These are phyloP conservation scores for Plantago coronopus DNA, from an alignment of 305 asterid species.

Conservation along the genomic window DNA sequence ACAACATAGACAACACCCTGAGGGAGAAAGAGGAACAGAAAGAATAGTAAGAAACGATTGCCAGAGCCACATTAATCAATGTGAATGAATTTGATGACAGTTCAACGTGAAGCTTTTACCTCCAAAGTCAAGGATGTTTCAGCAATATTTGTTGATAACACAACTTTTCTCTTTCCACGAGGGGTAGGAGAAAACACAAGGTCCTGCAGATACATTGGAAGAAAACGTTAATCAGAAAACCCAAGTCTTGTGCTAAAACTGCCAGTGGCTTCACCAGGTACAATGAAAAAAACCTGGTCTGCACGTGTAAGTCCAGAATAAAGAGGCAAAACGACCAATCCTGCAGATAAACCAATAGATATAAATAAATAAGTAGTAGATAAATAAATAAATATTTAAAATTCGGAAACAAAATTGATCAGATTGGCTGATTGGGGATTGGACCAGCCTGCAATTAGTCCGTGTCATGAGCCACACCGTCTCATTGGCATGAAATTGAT, in stretches of 20 bases:
- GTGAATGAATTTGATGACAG: conserved; percentile 8
- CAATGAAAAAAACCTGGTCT: conserved; percentile 57
- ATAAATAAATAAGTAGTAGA: conserved; percentile 9
- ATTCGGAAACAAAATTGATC: conserved; percentile 11
- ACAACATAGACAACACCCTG: conserved; percentile 94
- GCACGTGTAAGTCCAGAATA: conserved; percentile 90
- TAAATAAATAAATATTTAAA: conserved; percentile 1
- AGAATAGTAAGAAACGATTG: conserved; percentile 20
- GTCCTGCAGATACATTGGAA: conserved; percentile 44
- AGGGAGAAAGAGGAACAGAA: not conserved
- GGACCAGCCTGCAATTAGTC: too few relatives aligned
- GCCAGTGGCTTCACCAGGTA: conserved; percentile 11
- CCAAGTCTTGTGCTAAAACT: conserved; percentile 6
- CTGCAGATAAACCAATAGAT: conserved; percentile 38
- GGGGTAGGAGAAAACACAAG: conserved; percentile 90
- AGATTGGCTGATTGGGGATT: not conserved
- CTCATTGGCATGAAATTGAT: not conserved
- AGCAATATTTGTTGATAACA: conserved; percentile 92
- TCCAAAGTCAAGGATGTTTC: conserved; percentile 98
- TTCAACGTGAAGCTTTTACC: conserved; percentile 36
- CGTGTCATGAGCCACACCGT: too few relatives aligned
- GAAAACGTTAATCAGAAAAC: conserved; percentile 12
- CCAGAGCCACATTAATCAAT: conserved; percentile 16
- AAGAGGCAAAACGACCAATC: conserved; percentile 73
- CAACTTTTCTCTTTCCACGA: conserved; percentile 92